These are phyloP conservation scores for Jatropha podagrica DNA, from an alignment of 441 rosid genomes.

Conservation along the genomic window DNA sequence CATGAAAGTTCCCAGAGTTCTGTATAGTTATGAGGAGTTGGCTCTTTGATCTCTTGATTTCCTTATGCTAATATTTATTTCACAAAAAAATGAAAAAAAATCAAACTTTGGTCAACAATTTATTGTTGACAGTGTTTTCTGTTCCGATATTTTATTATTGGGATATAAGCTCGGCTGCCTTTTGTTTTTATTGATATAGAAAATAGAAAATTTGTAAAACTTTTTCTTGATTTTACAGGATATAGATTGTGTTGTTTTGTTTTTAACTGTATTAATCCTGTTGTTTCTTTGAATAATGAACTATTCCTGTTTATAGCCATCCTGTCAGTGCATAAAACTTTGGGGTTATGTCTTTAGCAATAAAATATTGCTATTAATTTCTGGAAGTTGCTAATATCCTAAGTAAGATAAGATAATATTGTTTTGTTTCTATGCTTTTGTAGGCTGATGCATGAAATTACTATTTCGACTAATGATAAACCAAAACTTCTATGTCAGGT, in stretches of 20 bases:
- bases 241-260: not conserved
- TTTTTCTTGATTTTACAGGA: not conserved
- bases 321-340: not conserved
- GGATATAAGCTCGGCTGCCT: not conserved
- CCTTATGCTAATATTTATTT: not conserved
- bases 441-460: conserved; percentile 75
- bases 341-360: not conserved
- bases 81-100: not conserved
- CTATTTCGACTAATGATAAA: conserved; percentile 67
- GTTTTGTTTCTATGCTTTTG: conserved; percentile 23
- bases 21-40: not conserved
- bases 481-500: conserved; percentile 77
- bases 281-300: not conserved
- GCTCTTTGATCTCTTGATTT: not conserved
- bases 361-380: conserved; percentile 14
- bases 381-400: conserved; percentile 12
- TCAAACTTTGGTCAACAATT: not conserved
- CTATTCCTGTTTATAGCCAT: not conserved
- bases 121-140: not conserved
- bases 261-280: not conserved
- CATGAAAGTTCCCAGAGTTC: not conserved
- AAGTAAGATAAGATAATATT: conserved; percentile 17
- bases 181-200: not conserved
- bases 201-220: not conserved
- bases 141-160: not conserved